Conservation (phyloP, 352 stramenopile species). For the Globisporangium acanthophoron region DNA sequence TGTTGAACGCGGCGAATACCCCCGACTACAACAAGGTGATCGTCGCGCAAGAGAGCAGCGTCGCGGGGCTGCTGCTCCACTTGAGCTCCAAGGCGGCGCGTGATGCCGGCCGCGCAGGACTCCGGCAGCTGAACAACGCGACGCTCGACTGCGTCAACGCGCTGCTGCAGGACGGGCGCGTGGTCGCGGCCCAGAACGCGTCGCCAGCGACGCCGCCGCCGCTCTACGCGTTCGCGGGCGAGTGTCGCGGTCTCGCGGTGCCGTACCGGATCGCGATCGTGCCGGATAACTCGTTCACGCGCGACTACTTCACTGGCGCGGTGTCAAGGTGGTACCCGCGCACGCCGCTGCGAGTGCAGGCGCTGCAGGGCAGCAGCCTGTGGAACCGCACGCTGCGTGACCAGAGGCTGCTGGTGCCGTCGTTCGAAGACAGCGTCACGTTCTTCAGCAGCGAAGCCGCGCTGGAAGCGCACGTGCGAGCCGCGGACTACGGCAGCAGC, state of each 20-base stretch:
- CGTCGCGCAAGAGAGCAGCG: slow-evolving; percentile 1
- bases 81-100: not conserved
- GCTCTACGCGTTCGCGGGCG: slow-evolving; percentile 9
- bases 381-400: not conserved
- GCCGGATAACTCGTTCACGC: slow-evolving; percentile 31
- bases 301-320: slow-evolving; percentile 32
- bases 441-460: slow-evolving; percentile 30
- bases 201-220: not conserved
- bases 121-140: too few relatives aligned
- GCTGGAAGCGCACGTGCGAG: slow-evolving; percentile 32
- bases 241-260: slow-evolving; percentile 9
- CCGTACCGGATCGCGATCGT: slow-evolving; percentile 23
- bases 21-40: not conserved
- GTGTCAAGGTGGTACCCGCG: slow-evolving; percentile 37
- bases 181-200: not conserved
- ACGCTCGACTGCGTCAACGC: not conserved
- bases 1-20: not conserved
- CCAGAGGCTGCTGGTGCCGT: slow-evolving; percentile 20
- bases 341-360: not conserved
- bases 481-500: slow-evolving; percentile 24
- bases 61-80: slow-evolving; percentile 4
- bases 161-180: slow-evolving; percentile 6
- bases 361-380: not conserved
- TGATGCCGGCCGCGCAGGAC: not conserved
- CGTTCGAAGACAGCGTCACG: slow-evolving; percentile 27